phyloP scores from a whole-genome alignment of 345 rosid genomes.

The Salix udensis region DNA sequence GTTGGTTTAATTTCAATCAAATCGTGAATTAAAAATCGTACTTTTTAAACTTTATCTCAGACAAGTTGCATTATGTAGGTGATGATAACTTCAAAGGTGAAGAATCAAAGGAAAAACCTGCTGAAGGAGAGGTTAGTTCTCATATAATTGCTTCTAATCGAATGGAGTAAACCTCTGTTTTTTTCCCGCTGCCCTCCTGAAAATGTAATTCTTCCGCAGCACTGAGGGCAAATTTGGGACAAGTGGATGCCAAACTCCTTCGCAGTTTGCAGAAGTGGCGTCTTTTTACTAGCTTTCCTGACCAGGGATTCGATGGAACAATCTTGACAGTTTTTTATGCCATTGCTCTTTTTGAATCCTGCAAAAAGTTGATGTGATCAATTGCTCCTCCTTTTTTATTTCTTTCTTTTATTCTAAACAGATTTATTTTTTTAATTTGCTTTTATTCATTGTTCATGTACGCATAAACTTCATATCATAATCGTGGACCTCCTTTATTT shows the following conservation, averaged over 20 bases:
- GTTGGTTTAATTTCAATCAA: neutral
- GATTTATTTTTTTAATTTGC: neutral
- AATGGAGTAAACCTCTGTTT: neutral
- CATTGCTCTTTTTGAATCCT: constrained; percentile 14
- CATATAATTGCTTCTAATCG: neutral
- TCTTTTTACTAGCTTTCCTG: constrained; percentile 20
- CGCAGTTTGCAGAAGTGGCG: constrained; percentile 18
- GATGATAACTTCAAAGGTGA: constrained; percentile 72
- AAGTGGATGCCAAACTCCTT: constrained; percentile 16
- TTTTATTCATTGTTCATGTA: neutral
- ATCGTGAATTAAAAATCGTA: neutral
- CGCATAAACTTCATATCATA: neutral
- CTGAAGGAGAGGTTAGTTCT: constrained; percentile 54
- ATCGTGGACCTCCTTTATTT: neutral
- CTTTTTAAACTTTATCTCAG: constrained; percentile 4
- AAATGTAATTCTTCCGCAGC: constrained; percentile 21
- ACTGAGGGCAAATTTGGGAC: constrained; percentile 24
- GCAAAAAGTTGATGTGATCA: constrained; percentile 20
- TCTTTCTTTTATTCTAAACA: neutral
- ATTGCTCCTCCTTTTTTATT: constrained; percentile 9
- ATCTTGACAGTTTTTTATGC: constrained; percentile 20
- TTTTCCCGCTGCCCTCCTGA: neutral
- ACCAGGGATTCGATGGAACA: constrained; percentile 23
- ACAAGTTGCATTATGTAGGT: constrained; percentile 39
- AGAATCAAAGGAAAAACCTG: constrained; percentile 57